These are phyloP conservation scores for Hymenoscyphus fructigenus DNA, from an alignment of 2,329 filamentous ascomycete species.

Conservation along the genomic window DNA sequence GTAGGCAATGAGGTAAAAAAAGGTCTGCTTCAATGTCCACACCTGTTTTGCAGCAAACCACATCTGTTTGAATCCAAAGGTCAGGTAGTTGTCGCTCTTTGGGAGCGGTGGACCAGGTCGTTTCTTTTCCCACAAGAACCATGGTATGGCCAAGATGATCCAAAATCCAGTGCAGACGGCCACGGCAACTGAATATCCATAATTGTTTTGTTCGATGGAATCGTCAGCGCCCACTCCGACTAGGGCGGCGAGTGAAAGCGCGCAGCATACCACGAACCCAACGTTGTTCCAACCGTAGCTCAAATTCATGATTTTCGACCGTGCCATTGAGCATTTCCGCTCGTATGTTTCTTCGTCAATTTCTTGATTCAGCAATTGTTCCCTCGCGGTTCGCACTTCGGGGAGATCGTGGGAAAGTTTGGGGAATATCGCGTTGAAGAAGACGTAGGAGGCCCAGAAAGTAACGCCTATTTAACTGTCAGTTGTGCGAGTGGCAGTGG, in stretches of 20 bases:
- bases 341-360: conserved; percentile 32
- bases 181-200: conserved; percentile 35
- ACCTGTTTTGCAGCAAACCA: conserved; percentile 32
- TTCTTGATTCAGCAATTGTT: conserved; percentile 25
- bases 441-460: conserved; percentile 37
- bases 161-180: conserved; percentile 35
- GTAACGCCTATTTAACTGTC: conserved; percentile 27
- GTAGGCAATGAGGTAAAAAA: conserved; percentile 34
- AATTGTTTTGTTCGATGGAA: conserved; percentile 31
- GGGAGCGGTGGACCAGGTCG: conserved; percentile 34
- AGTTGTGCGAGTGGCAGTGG: neutral
- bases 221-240: conserved; percentile 31
- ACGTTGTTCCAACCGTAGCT: conserved; percentile 35
- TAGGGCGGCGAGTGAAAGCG: conserved; percentile 32
- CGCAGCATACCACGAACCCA: conserved; percentile 32
- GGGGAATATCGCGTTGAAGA: conserved; percentile 37
- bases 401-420: conserved; percentile 35
- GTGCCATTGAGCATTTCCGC: conserved; percentile 31
- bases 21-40: conserved; percentile 34
- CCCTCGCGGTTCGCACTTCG: conserved; percentile 28
- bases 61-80: conserved; percentile 35
- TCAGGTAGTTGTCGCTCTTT: conserved; percentile 31
- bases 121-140: conserved; percentile 37
- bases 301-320: conserved; percentile 36
- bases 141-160: conserved; percentile 35